phyloP scores from a whole-genome alignment of 306 rosid species.

The Glycyrrhiza uralensis region DNA sequence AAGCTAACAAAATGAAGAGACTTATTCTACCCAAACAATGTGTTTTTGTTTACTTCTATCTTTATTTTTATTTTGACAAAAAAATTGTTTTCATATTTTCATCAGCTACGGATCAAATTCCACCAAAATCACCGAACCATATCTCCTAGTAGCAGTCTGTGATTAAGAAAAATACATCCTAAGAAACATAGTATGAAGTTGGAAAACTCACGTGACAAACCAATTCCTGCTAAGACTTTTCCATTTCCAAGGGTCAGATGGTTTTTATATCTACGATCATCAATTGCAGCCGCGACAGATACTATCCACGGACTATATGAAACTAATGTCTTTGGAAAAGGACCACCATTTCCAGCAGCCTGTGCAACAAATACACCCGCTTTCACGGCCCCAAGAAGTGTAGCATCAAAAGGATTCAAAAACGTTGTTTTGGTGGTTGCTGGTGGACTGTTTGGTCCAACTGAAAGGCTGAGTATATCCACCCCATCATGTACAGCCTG shows the following conservation, averaged over 20 bases:
- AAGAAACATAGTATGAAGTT: slow-evolving; percentile 4
- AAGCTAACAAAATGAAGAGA: slow-evolving; percentile 10
- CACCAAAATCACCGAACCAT: background rate
- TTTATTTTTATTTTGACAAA: background rate
- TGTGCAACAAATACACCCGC: slow-evolving; percentile 99
- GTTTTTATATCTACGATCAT: slow-evolving; percentile 97
- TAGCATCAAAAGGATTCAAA: slow-evolving; percentile 95
- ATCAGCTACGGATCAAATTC: background rate
- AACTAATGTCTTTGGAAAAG: slow-evolving; percentile 91
- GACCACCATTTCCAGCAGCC: slow-evolving; percentile 99
- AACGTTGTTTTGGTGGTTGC: slow-evolving; percentile 81
- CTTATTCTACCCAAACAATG: background rate
- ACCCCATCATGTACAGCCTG: slow-evolving; percentile 99
- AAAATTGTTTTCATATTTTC: background rate
- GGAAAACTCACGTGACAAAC: slow-evolving; percentile 89
- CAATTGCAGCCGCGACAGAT: slow-evolving; percentile 96
- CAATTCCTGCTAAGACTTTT: slow-evolving; percentile 78
- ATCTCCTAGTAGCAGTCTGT: background rate
- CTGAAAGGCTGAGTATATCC: slow-evolving; percentile 96
- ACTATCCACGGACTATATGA: slow-evolving; percentile 98
- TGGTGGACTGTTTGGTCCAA: slow-evolving; percentile 97
- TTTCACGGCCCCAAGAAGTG: slow-evolving; percentile 98
- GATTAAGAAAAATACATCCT: background rate
- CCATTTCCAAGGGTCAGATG: slow-evolving; percentile 89
- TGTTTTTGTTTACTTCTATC: background rate